Evolutionary conservation across 345 rosid genomes (phyloP), one percentile per base, ranked within the genome.

Genomic region (Luvunga scandens): DNA sequence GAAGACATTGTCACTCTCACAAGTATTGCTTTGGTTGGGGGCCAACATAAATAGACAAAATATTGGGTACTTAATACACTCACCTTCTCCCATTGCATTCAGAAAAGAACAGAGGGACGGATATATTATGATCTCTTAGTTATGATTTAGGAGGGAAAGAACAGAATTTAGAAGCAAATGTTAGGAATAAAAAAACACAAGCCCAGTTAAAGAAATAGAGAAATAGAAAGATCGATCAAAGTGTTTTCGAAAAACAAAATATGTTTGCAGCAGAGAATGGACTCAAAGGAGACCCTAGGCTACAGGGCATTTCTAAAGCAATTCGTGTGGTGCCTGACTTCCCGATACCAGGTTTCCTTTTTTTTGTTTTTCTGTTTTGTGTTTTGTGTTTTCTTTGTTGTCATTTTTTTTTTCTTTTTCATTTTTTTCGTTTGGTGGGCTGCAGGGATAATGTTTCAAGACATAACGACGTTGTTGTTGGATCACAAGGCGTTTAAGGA

Each of bases 401-500:
- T 16, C 50, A 13, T 45, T 13, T 45, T 2, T 9, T 5, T 53
- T 1, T n/a, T n/a, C n/a, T n/a, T n/a, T n/a, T n/a, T n/a, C n/a
- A n/a, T n/a, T n/a, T n/a, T 5, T 53, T 18, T 4, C 2, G 4
- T 50, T 53, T 5, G 22, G 57, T 53, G 22, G 48, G 0, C 80
- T 77, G 75, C 64, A 95, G 99, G 99, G 70, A 95, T 95, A 77
- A 93, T 93, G 98, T 95, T 95, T 86, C 99, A 95, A 67, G 99
- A 95, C 78, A 95, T 95, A 75, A 95, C 97, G 38, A 93, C 99
- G 48, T 78, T 95, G 87, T 70, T 95, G 86, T 77, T 93, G 75
- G 91, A 95, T 88, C 99, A 93, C 78, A 87, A 89, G 84, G 97
- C 97, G 70, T 95, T 95, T 79, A 86, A 91, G 82, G 82, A 95